A percentile compares a stretch with the other conserved stretches of the same genome.
These are phyloP conservation scores for Stylosanthes scabra DNA, from an alignment of 331 rosid genomes.

Conservation along the genomic window DNA sequence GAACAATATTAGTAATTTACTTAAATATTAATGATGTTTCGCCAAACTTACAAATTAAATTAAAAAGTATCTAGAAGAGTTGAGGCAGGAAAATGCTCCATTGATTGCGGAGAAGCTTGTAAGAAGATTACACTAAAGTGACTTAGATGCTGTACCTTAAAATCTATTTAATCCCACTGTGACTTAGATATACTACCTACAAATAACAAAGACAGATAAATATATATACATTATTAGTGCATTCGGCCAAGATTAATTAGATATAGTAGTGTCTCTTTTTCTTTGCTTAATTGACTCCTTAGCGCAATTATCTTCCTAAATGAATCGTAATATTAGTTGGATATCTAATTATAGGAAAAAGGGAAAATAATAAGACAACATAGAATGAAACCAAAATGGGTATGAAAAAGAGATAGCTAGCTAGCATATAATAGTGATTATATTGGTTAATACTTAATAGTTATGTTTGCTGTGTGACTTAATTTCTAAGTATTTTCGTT, in stretches of 20 bases:
- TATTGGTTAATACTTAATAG: not conserved
- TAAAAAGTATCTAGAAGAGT: slow-evolving; percentile 1
- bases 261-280: not conserved
- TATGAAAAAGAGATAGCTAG: slow-evolving; percentile 3
- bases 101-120: slow-evolving; percentile 14
- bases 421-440: slow-evolving; percentile 1
- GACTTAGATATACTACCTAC: too few species aligned
- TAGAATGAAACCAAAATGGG: not conserved
- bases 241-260: not conserved
- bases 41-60: not conserved
- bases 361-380: not conserved
- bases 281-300: not conserved
- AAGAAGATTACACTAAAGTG: not conserved
- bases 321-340: not conserved
- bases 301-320: not conserved
- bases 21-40: too few species aligned
- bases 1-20: too few species aligned
- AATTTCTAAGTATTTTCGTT: not conserved
- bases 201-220: too few species aligned
- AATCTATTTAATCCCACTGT: too few species aligned
- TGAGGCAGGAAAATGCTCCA: not conserved
- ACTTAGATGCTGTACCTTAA: not conserved
- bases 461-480: not conserved
- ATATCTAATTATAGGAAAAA: not conserved
- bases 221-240: slow-evolving; percentile 2